Evolutionary conservation across 352 stramenopile species (phyloP).

Genomic region (Phytopythium litorale): DNA sequence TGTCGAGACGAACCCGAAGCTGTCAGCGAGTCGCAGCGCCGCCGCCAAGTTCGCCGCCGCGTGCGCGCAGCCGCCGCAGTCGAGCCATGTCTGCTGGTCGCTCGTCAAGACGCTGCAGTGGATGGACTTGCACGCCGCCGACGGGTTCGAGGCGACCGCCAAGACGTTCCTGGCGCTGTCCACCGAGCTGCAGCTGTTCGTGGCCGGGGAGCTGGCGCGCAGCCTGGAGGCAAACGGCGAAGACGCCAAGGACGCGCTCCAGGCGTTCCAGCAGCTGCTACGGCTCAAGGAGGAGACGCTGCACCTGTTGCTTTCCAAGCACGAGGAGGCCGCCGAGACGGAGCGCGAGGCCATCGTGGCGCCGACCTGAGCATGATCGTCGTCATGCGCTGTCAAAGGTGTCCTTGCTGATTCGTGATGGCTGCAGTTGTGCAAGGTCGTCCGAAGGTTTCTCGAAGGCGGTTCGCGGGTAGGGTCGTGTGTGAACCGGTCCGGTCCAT

Average conservation of each 20-base stretch:
- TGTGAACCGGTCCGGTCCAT: background rate
- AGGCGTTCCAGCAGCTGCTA: conserved; percentile 41
- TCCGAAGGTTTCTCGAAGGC: background rate
- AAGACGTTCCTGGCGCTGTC: conserved; percentile 44
- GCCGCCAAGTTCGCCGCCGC: conserved; percentile 29
- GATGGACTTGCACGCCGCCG: conserved; percentile 55
- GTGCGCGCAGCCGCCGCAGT: conserved; percentile 19
- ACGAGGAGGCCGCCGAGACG: conserved; percentile 27
- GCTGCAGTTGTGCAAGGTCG: background rate
- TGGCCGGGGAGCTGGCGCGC: conserved; percentile 26
- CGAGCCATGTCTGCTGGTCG: conserved; percentile 33
- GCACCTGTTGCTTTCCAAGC: conserved; percentile 53
- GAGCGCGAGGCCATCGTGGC: conserved; percentile 9
- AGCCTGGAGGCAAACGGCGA: conserved; percentile 17
- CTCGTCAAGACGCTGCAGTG: conserved; percentile 41
- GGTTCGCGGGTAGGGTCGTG: background rate
- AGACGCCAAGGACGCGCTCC: conserved; percentile 32
- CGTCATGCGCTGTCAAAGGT: background rate
- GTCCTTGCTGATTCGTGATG: background rate
- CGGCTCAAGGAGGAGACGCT: conserved; percentile 60
- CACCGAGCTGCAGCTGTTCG: conserved; percentile 44
- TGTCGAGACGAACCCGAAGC: conserved; percentile 23
- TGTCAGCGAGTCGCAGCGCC: conserved; percentile 8
- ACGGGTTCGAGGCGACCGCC: conserved; percentile 35
- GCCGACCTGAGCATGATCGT: background rate